Evolutionary conservation across 1,139 yeast species (phyloP).

Genomic region (Yamadazyma songkhlaensis): DNA sequence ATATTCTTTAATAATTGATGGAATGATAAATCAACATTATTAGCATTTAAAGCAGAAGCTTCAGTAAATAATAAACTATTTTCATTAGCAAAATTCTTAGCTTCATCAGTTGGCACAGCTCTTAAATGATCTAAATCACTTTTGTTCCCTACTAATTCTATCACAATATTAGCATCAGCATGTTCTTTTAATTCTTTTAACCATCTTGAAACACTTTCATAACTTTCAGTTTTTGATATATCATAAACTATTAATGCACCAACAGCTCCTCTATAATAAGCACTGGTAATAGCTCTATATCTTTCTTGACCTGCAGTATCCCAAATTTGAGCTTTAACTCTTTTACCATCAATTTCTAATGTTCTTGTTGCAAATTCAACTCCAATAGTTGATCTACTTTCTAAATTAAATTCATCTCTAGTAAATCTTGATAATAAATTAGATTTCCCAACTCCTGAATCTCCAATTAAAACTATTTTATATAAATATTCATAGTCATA

Average conservation of each 20-base stretch:
- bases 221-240: slow-evolving; percentile 87
- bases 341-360: slow-evolving; percentile 88
- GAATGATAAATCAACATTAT: slow-evolving; percentile 93
- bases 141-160: slow-evolving; percentile 85
- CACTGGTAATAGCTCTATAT: slow-evolving; percentile 95
- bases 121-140: slow-evolving; percentile 93
- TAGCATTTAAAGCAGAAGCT: slow-evolving; percentile 94
- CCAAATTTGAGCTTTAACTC: slow-evolving; percentile 98
- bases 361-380: slow-evolving; percentile 98
- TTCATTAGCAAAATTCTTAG: slow-evolving; percentile 91
- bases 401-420: slow-evolving; percentile 91
- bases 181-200: slow-evolving; percentile 92
- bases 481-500: slow-evolving; percentile 95
- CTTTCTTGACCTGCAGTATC: slow-evolving; percentile 99
- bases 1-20: slow-evolving; percentile 89
- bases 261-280: slow-evolving; percentile 96
- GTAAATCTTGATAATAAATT: slow-evolving; percentile 92
- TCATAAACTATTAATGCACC: slow-evolving; percentile 97
- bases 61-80: slow-evolving; percentile 90
- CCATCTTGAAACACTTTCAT: slow-evolving; percentile 95
- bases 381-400: slow-evolving; percentile 93
- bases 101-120: slow-evolving; percentile 98
- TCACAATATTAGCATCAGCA: slow-evolving; percentile 95
- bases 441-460: slow-evolving; percentile 96
- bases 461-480: slow-evolving; percentile 95